phyloP scores from a whole-genome alignment of 1,284 basidiomycete genomes.

The Ustilago curta region DNA sequence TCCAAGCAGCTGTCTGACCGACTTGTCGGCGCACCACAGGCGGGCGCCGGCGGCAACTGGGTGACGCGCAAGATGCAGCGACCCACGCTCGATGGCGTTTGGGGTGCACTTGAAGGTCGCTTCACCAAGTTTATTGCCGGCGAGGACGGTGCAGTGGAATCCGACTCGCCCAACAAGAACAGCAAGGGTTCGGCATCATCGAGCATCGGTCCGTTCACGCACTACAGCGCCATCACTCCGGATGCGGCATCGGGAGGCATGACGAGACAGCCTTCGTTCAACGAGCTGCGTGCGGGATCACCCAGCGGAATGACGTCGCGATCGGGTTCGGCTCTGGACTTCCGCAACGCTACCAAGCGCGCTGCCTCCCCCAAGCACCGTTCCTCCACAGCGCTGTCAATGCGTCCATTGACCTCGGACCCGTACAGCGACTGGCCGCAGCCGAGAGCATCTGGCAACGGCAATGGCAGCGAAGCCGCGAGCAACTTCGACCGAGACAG shows the following conservation, averaged over 20 bases:
- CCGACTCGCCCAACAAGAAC: conserved; percentile 70
- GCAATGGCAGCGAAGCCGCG: conserved; percentile 21
- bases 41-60: conserved; percentile 71
- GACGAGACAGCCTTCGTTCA: conserved; percentile 65
- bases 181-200: conserved; percentile 50
- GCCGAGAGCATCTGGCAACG: conserved; percentile 12
- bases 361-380: conserved; percentile 51
- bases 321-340: conserved; percentile 55
- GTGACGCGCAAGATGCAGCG: conserved; percentile 77
- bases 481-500: conserved; percentile 43
- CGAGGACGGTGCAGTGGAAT: conserved; percentile 59
- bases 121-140: conserved; percentile 95
- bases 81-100: conserved; percentile 90
- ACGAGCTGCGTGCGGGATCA: conserved; percentile 48
- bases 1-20: conserved; percentile 85
- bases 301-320: conserved; percentile 49
- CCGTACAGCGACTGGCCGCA: conserved; percentile 54
- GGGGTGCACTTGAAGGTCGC: conserved; percentile 91
- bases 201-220: conserved; percentile 84
- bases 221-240: conserved; percentile 93
- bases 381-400: conserved; percentile 50
- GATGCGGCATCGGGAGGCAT: conserved; percentile 70
- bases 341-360: conserved; percentile 42
- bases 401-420: conserved; percentile 43
- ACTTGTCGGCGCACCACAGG: conserved; percentile 79